These are phyloP conservation scores for Przewalskia tangutica DNA, from an alignment of 257 asterid genomes.

Conservation along the genomic window DNA sequence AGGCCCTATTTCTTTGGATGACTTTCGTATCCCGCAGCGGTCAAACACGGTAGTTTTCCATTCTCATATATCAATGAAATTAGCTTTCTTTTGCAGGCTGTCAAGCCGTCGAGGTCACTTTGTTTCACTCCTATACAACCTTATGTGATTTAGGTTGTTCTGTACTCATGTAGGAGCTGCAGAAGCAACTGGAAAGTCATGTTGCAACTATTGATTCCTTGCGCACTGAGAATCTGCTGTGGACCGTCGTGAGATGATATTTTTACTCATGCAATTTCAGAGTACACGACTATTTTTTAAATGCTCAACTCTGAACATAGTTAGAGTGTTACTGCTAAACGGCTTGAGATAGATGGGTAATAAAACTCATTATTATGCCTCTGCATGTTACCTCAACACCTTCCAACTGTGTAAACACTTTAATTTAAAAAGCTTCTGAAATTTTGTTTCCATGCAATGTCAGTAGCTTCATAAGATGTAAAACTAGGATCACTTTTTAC, in stretches of 20 bases:
- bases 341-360: not conserved
- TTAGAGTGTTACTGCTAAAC: not conserved
- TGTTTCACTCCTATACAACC: not conserved
- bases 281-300: not conserved
- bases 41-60: conserved; percentile 60
- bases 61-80: not conserved
- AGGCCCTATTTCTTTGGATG: conserved; percentile 92
- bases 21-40: conserved; percentile 86
- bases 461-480: not conserved
- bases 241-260: conserved; percentile 68
- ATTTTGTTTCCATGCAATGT: not conserved
- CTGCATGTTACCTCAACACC: not conserved
- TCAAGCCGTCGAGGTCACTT: conserved; percentile 8
- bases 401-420: not conserved
- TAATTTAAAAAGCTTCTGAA: not conserved
- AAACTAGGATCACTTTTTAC: not conserved
- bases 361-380: too few species aligned
- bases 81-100: not conserved
- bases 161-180: conserved; percentile 56
- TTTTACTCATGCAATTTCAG: conserved; percentile 14
- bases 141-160: not conserved
- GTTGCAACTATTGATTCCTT: conserved; percentile 55
- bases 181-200: conserved; percentile 78
- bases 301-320: not conserved
- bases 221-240: conserved; percentile 45